Base-by-base conservation (phyloP, 495 filamentous ascomycete genomes). In the Penicillium lividum region DNA sequence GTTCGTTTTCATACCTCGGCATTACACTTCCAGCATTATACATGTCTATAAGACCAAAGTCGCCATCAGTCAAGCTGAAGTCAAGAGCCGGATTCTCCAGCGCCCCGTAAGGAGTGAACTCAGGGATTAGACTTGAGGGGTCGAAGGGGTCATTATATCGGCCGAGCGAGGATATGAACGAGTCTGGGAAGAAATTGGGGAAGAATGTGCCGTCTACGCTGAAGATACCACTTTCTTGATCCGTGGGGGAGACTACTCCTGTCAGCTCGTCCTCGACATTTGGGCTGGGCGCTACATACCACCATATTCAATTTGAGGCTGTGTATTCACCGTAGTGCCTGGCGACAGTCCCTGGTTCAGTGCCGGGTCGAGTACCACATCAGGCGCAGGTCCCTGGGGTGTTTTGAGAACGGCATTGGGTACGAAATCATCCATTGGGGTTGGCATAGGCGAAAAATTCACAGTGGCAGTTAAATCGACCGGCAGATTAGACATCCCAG, bases 1-100 rank as follows among this genome's bases (percentile, higher is more conserved):
- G 28, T 15, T 60, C 56, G 22, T 58, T 65, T 53, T 59, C 56
- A 28, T 54, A 34, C 43, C 42, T 40, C 33, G 63, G 60, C 44
- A 74, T 61, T 6, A 72, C 65, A 43, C 79, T 78, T 15, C 76
- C 53, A 28, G 71, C 65, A 62, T 86, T 85, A 70, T 84, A 86
- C 49, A 79, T 72, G 43, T 84, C 78, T 1, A 89, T 75, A 13
- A 85, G 68, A 0, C 77, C 76, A 57, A 86, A 82, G 57, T 89
- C 86, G 5, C 83, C 70, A 18, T 86, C 84, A 27, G 82, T 85
- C 15, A 87, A 71, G 34, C 86, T 82, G 15, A 87, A 73, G 56
- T 82, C 79, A 36, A 77, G 71, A 47, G 84, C 74, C 6, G 83
- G 75, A 49, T 79, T 80, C 27, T 70, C 71, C 44, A 68, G 59